Evolutionary conservation across 176 grass and related monocot genomes (phyloP), one percentile per base, ranked within the genome.

Genomic region (Cenchrus fungigraminus): DNA sequence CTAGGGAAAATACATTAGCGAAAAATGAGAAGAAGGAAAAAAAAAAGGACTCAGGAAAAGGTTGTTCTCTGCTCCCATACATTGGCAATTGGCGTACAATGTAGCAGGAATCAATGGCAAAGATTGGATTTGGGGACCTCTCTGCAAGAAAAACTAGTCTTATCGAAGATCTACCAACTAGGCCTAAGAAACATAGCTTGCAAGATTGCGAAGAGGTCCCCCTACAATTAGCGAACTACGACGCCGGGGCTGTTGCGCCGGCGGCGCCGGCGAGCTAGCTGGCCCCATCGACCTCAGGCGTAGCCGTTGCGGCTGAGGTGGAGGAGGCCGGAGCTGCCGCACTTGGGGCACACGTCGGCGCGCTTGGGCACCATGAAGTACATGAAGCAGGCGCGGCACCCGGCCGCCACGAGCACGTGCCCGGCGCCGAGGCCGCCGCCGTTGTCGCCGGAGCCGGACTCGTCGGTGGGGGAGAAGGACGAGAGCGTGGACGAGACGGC

Each of bases 331-430:
- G 84, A 71, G 85, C 89, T 93, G 57, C 89, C 89, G 67, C 94
- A 97, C 84, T 97, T 94, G 53, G 94, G 94, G 80, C 94, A 97
- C 44, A 86, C 51, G 52, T 82, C 85, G 61, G 81, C 83, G 79
- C 83, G 67, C 85, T 97, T 97, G 14, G 94, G 94, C n/a, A 97
- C 89, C 94, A 97, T 97, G 87, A 97, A 97, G 82, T 97, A 97
- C 94, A 97, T 97, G 89, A 97, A 97, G 90, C 94, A 97, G 1
- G 89, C 82, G 53, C 92, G 91, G 85, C 94, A 97, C 4, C 94
- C 94, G 20, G 90, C 94, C 1, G 94, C 89, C 25, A 97, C 89
- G 46, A 97, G 89, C 4, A 91, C 86, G 64, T 82, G 87, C 14
- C 88, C 84, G 46, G 53, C 63, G 45, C 19, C 45, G 50, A 32